Base-by-base conservation (phyloP, 129 eudicot species). In the Cynara cardunculus region DNA sequence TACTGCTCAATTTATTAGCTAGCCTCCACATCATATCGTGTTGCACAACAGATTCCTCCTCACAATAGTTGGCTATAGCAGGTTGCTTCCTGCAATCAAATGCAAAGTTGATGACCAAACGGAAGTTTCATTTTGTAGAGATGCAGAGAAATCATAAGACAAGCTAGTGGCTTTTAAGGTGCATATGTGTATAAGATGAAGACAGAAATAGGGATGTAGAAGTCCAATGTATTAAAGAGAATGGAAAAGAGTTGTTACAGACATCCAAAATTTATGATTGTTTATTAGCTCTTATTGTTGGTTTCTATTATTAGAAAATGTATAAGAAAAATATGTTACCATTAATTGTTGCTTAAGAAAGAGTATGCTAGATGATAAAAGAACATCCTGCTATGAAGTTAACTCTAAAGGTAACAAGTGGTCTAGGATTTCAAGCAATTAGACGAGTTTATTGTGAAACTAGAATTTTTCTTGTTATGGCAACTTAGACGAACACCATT, bases 1-100 rank as follows among this genome's bases (percentile, higher is more conserved):
- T 53, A 70, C 76, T 73, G 74, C 79, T 82, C 62, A 64, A 34
- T 18, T 65, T 69, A 44, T 83, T 80, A 72, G 81, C 69, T 66
- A 85, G 79, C 13, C 59, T 86, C 71, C 89, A 77, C 83, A 88
- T 80, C 44, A 85, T 53, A 73, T 85, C 91, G 19, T 88, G 91
- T 72, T 85, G 91, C 73, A 31, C 78, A n/a, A 80, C 74, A 79
- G 59, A 85, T 10, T 82, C 81, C 70, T 83, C 92, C 22, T 86
- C 73, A 46, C 87, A 86, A 65, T 39, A 78, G 28, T 81, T 82
- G 21, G 28, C 71, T 30, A 69, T 59, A 65, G 32, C 69, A 27
- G 16, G 12, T 30, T 81, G 80, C 68, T 84, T 84, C 73, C 92
- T 89, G 85, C 78, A 49, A 68, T 35, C 2, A 46, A 39, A 69